Evolutionary conservation across 75 land plant genomes (phyloP).

Genomic region (Cryptomeria japonica): DNA sequence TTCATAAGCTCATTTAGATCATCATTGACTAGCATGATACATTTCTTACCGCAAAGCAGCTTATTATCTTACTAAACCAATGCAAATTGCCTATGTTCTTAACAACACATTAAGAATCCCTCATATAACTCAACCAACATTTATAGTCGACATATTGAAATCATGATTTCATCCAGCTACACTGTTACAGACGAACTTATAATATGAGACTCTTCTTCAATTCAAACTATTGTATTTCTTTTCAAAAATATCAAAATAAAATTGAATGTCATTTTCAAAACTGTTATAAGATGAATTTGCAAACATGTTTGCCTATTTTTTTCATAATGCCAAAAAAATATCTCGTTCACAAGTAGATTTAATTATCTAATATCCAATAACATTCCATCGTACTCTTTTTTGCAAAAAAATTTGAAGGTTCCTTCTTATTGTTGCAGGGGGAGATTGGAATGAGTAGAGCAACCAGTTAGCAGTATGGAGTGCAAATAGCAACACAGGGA

Average conservation of each 20-base stretch:
- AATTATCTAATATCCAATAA: too few species aligned
- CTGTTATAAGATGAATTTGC: too few species aligned
- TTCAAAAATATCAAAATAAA: neutral
- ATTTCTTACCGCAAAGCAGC: neutral
- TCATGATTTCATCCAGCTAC: neutral
- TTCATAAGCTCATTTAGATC: neutral
- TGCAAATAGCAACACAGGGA: neutral
- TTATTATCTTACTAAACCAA: neutral
- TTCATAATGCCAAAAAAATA: neutral
- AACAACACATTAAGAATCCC: neutral
- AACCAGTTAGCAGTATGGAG: neutral
- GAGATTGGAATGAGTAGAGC: neutral
- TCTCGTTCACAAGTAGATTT: too few species aligned
- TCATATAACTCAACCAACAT: neutral
- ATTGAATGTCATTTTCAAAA: neutral
- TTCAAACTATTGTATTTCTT: neutral
- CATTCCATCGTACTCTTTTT: neutral
- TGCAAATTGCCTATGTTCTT: neutral
- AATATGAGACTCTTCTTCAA: neutral
- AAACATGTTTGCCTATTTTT: neutral
- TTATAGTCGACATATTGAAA: neutral
- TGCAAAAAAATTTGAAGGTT: neutral
- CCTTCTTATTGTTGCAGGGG: neutral
- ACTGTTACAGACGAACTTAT: neutral
- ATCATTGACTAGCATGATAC: neutral